A percentile compares a stretch with the other conserved stretches of the same genome.
Evolutionary conservation across 2,329 filamentous ascomycete genomes (phyloP).

Genomic region (Beauveria brongniartii): DNA sequence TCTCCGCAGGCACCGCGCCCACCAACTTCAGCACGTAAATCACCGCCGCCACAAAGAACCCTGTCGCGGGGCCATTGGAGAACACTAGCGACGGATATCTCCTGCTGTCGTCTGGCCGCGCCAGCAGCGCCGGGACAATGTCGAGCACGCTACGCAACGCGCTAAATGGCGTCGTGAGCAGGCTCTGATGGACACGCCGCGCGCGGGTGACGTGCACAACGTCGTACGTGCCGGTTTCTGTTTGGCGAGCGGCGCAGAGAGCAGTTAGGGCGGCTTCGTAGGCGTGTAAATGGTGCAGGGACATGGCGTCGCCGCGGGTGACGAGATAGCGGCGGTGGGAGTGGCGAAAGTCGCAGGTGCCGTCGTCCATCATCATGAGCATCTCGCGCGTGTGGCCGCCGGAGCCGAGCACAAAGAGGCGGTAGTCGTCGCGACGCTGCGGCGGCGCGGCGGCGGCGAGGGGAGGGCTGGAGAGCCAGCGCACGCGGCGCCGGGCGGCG

Average conservation of each 20-base stretch:
- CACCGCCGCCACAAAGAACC: conserved; percentile 60
- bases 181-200: conserved; percentile 71
- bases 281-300: conserved; percentile 57
- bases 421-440: conserved; percentile 34
- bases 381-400: conserved; percentile 95
- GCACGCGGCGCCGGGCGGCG: conserved; percentile 14
- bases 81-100: conserved; percentile 66
- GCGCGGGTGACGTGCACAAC: conserved; percentile 67
- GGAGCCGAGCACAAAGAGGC: conserved; percentile 79
- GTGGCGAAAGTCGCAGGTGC: conserved; percentile 39
- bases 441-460: not conserved
- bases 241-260: conserved; percentile 14
- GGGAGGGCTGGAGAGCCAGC: conserved; percentile 4
- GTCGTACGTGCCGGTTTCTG: conserved; percentile 45
- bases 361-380: conserved; percentile 67
- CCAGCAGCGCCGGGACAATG: conserved; percentile 49
- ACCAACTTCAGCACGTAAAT: conserved; percentile 41
- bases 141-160: conserved; percentile 56
- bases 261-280: conserved; percentile 28
- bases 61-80: conserved; percentile 84
- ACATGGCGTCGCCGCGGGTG: conserved; percentile 64
- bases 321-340: conserved; percentile 76
- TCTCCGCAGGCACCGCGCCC: conserved; percentile 36
- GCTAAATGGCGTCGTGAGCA: conserved; percentile 63
- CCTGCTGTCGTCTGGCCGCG: conserved; percentile 21